These are phyloP conservation scores for Alternaria alternata DNA, from an alignment of 2,329 filamentous ascomycete species.

Conservation along the genomic window DNA sequence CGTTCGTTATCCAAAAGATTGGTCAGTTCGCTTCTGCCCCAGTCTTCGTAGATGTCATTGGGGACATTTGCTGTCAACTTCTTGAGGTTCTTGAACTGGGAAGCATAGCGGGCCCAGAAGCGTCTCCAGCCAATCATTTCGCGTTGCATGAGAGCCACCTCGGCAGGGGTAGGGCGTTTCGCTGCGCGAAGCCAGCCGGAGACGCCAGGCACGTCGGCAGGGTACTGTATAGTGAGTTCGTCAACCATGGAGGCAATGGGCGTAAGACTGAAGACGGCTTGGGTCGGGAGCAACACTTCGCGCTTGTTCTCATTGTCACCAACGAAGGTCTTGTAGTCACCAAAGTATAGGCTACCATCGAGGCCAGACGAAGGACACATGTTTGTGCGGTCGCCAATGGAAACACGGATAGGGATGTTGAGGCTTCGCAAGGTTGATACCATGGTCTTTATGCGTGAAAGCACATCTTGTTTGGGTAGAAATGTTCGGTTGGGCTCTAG, in stretches of 20 bases:
- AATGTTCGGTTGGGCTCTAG: constrained; percentile 39
- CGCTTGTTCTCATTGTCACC: constrained; percentile 34
- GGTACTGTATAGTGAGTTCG: constrained; percentile 48
- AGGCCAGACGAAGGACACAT: constrained; percentile 37
- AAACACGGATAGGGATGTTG: constrained; percentile 45
- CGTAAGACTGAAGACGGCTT: constrained; percentile 44
- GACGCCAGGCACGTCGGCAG: constrained; percentile 43
- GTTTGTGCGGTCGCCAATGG: constrained; percentile 43
- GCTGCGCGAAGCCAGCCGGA: constrained; percentile 34
- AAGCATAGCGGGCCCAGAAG: constrained; percentile 48
- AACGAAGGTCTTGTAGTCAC: constrained; percentile 44
- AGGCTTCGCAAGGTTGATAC: constrained; percentile 37
- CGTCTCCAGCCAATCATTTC: constrained; percentile 47
- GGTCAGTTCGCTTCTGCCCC: constrained; percentile 35
- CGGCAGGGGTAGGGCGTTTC: constrained; percentile 33
- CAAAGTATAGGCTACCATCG: constrained; percentile 47
- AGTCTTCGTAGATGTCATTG: constrained; percentile 44
- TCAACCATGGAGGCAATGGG: constrained; percentile 46
- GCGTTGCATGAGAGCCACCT: constrained; percentile 39
- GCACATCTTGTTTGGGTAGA: constrained; percentile 42
- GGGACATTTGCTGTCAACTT: constrained; percentile 45
- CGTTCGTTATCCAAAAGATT: constrained; percentile 33
- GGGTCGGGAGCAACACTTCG: constrained; percentile 42
- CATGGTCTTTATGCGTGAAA: constrained; percentile 44
- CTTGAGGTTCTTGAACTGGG: constrained; percentile 47